Conservation (phyloP, 345 rosid genomes). For the Fremontodendron californicum region DNA sequence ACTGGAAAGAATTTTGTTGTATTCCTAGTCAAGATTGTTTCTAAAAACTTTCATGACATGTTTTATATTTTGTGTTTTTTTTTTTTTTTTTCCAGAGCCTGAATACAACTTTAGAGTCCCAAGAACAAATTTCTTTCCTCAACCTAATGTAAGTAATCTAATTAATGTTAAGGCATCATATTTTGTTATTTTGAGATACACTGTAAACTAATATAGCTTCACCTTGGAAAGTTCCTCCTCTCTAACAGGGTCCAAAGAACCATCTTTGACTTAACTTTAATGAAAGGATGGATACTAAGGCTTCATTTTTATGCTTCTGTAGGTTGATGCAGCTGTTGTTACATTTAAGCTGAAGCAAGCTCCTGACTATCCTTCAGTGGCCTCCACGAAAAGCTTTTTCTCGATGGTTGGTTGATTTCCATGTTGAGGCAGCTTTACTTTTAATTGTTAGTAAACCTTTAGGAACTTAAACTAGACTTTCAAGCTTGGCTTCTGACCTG, state of each 20-base stretch:
- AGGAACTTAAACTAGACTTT: neutral
- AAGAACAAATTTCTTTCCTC: constrained; percentile 81
- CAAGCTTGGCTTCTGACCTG: neutral
- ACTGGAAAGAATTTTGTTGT: neutral
- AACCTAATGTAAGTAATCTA: constrained; percentile 64
- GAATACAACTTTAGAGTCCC: constrained; percentile 72
- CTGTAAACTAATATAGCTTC: neutral
- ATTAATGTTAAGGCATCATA: neutral
- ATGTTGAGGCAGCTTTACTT: neutral
- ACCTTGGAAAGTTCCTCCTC: neutral
- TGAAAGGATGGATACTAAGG: neutral
- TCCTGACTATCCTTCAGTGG: constrained; percentile 70
- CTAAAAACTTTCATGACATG: neutral
- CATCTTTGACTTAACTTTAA: neutral
- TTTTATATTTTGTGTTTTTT: constrained; percentile 2
- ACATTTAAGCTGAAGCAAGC: constrained; percentile 73
- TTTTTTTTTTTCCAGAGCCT: constrained; percentile 77
- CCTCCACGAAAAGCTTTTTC: constrained; percentile 76
- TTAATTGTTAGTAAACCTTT: neutral
- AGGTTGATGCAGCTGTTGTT: constrained; percentile 97
- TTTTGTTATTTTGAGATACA: neutral
- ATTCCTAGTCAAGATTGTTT: neutral
- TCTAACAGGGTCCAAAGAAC: neutral
- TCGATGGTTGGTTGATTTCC: constrained; percentile 54
- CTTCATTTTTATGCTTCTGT: constrained; percentile 14